Conservation (phyloP, 2,329 filamentous ascomycete species). For the Aspergillus fumigatiaffinis region DNA sequence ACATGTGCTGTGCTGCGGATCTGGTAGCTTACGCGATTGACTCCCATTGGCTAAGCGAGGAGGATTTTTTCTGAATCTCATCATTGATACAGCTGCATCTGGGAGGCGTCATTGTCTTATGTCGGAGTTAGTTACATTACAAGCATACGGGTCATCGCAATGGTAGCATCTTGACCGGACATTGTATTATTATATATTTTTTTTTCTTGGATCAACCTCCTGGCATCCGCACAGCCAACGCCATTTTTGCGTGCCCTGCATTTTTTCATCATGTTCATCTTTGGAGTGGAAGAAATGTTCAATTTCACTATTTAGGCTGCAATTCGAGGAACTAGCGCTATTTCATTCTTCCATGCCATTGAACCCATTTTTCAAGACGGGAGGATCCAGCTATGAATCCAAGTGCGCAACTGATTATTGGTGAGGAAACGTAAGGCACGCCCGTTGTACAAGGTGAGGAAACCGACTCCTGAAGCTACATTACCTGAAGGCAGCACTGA, state of each 20-base stretch:
- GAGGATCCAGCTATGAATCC: not conserved
- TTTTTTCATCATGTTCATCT: not conserved
- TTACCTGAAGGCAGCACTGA: no score
- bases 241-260: not conserved
- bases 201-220: not conserved
- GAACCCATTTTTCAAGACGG: not conserved
- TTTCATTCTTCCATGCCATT: not conserved
- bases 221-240: not conserved
- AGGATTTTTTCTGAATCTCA: slow-evolving; percentile 33
- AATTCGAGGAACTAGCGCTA: not conserved
- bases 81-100: not conserved
- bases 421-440: not conserved
- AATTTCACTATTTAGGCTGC: not conserved
- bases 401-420: not conserved
- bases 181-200: not conserved
- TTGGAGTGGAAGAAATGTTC: not conserved
- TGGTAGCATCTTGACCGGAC: not conserved
- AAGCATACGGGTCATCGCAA: not conserved
- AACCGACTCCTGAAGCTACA: no score
- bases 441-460: no score
- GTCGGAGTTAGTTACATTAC: not conserved
- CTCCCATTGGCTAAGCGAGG: slow-evolving; percentile 37
- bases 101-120: not conserved
- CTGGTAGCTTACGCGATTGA: slow-evolving; percentile 43
- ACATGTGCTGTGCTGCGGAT: slow-evolving; percentile 42